Base-by-base conservation (phyloP, 768 basidiomycete species). In the Ramaria sp. region DNA sequence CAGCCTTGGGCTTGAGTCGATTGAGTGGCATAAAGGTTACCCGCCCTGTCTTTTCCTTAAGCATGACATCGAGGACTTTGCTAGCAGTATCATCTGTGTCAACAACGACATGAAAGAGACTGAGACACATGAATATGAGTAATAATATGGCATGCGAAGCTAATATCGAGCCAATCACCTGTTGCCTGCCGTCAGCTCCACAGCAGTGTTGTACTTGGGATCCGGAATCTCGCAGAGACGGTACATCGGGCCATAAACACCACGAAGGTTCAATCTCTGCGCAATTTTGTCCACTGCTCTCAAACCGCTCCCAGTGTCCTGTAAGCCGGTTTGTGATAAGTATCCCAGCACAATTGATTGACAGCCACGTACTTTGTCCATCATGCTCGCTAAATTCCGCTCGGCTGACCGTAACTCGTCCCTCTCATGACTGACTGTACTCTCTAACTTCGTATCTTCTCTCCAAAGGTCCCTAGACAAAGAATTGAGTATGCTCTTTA, bases 1-100 rank as follows among this genome's bases (percentile, higher is more conserved):
- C 71, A 0, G 78, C 73, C 59, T 87, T 89, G 51, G 87, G 85
- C 61, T 85, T 84, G 56, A 99, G 81, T 13, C 96, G 85, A 67
- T 98, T 98, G 38, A 99, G 78, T 18, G 96, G 96, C 85, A 99
- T 94, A 71, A 98, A 97, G 0, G 96, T 99, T 7, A 99, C 88
- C 49, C 96, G 83, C 1, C 95, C 96, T 10, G 82, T 87, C 66
- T 88, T 90, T 65, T 98, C 93, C 63, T 83, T 83, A 61, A 93
- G 72, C 95, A 99, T 97, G 59, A 86, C 73, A 18, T 96, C 88
- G 12, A 99, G 79, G n/a, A 98, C 83, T 63, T 78, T 81, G 2
- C 83, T 83, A 0, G 93, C 96, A 0, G 93, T 98, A 41, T 84
- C 85, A 63, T 98, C 96, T n/a, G 78, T 88, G 65, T 99, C 95